These are phyloP conservation scores for Geranomyces michiganensis DNA, from an alignment of 192 early-diverging fungal species.

Conservation along the genomic window DNA sequence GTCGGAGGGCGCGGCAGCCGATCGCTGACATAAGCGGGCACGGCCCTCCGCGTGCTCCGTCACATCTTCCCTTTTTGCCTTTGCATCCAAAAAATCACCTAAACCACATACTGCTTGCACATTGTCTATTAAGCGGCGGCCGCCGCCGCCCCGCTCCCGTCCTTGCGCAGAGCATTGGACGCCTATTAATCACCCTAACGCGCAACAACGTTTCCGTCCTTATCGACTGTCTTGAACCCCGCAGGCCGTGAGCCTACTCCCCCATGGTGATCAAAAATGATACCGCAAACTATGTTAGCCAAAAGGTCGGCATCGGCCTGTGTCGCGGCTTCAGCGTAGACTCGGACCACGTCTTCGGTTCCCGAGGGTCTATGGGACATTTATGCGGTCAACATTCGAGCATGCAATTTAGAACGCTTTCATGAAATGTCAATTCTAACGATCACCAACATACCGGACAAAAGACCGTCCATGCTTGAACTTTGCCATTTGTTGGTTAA, in stretches of 20 bases:
- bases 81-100: no score
- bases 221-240: conserved; percentile 36
- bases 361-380: conserved; percentile 94
- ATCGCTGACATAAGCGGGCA: no score
- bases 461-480: conserved; percentile 89
- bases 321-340: conserved; percentile 98
- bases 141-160: no score
- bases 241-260: conserved; percentile 85
- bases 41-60: no score
- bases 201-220: conserved; percentile 20
- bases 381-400: no score
- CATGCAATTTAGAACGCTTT: not conserved
- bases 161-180: no score
- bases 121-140: no score
- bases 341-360: conserved; percentile 98
- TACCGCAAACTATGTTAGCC: conserved; percentile 81
- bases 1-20: no score
- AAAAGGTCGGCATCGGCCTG: conserved; percentile 86
- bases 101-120: no score
- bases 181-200: no score
- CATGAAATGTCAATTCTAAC: not conserved
- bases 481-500: conserved; percentile 82
- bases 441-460: conserved; percentile 65
- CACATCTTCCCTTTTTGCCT: no score
- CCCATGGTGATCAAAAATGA: conserved; percentile 92